phyloP scores from a whole-genome alignment of 768 basidiomycete species.

The Boletus vermiculosoides region DNA sequence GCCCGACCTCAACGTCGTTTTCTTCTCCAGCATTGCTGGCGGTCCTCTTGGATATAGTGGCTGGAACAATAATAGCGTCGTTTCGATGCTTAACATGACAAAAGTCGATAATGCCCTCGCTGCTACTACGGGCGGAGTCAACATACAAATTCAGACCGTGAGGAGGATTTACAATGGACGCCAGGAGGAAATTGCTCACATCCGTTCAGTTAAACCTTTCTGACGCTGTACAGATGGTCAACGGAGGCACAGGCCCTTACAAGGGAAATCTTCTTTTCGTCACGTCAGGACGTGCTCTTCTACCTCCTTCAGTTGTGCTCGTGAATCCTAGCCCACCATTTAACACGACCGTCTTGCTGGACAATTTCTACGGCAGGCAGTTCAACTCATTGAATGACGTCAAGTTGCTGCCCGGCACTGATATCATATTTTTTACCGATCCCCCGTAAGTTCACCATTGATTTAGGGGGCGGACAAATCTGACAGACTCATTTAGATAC shows the following conservation, averaged over 20 bases:
- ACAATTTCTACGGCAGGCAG: conserved; percentile 78
- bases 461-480: too few species aligned
- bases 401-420: conserved; percentile 65
- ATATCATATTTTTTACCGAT: conserved; percentile 76
- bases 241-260: conserved; percentile 66
- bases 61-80: conserved; percentile 59
- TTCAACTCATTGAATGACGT: conserved; percentile 83
- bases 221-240: conserved; percentile 64
- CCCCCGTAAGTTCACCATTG: conserved; percentile 43
- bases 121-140: conserved; percentile 13
- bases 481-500: conserved; percentile 42
- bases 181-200: neutral
- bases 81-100: conserved; percentile 60
- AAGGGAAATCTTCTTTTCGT: conserved; percentile 57
- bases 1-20: conserved; percentile 65
- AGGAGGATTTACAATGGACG: conserved; percentile 8
- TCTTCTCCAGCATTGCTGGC: conserved; percentile 71
- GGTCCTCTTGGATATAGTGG: conserved; percentile 63
- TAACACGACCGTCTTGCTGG: conserved; percentile 65
- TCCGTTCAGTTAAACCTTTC: conserved; percentile 52
- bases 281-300: conserved; percentile 62
- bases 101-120: conserved; percentile 50
- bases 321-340: conserved; percentile 64
- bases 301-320: conserved; percentile 60
- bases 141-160: conserved; percentile 44